phyloP scores from a whole-genome alignment of 805 yeast genomes.

The Metschnikowia arizonensis region DNA sequence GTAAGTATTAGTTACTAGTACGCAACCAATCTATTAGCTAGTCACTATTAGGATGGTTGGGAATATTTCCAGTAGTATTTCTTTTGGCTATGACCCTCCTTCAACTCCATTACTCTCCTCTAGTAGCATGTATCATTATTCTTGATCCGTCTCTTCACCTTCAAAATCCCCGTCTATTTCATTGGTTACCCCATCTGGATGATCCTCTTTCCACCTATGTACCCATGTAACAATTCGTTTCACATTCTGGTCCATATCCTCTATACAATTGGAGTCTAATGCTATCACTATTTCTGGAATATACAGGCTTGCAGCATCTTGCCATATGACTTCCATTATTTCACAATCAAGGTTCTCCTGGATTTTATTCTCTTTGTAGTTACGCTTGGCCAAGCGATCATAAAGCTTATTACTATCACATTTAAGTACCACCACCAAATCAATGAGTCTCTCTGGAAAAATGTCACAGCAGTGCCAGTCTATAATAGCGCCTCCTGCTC shows the following conservation, averaged over 20 bases:
- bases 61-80: too few relatives aligned
- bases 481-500: constrained; percentile 80
- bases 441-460: constrained; percentile 90
- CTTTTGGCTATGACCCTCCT: too few relatives aligned
- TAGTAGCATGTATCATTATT: too few relatives aligned
- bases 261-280: constrained; percentile 64
- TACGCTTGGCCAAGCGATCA: constrained; percentile 73
- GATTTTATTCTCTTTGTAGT: constrained; percentile 75
- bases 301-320: constrained; percentile 84
- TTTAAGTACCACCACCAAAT: constrained; percentile 83
- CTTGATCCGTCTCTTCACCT: too few relatives aligned
- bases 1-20: too few relatives aligned
- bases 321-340: constrained; percentile 86
- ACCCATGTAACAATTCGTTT: constrained; percentile 73
- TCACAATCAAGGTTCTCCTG: constrained; percentile 94
- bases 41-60: too few relatives aligned
- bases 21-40: too few relatives aligned
- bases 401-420: constrained; percentile 68
- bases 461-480: constrained; percentile 99
- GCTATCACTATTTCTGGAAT: constrained; percentile 79
- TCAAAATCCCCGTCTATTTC: constrained; percentile 38
- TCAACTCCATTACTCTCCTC: too few relatives aligned
- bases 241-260: constrained; percentile 79
- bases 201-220: constrained; percentile 64
- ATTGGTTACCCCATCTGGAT: constrained; percentile 52